Evolutionary conservation across 2,329 filamentous ascomycete genomes (phyloP).

Genomic region (Colletotrichum orbiculare): DNA sequence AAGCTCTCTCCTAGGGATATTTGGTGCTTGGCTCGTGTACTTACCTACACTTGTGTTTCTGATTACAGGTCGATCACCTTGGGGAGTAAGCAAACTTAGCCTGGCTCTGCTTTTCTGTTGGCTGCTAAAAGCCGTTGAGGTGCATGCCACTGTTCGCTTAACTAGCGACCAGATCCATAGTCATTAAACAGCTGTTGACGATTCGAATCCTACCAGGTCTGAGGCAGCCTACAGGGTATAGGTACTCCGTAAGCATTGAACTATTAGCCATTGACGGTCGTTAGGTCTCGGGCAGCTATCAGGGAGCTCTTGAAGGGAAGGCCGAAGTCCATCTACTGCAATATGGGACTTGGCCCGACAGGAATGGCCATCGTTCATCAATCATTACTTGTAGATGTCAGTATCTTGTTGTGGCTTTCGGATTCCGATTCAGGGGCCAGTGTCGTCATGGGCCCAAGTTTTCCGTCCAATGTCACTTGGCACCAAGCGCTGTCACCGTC

Average conservation of each 20-base stretch:
- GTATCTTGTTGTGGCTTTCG: neutral
- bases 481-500: conserved; percentile 13
- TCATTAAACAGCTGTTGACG: no score
- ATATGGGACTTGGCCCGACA: no score
- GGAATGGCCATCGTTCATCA: no score
- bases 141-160: neutral
- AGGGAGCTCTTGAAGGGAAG: no score
- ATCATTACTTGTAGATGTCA: no score
- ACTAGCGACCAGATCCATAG: no score
- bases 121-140: neutral
- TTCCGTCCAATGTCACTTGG: conserved; percentile 13
- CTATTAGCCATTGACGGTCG: no score
- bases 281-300: no score
- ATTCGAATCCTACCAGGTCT: no score
- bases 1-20: neutral
- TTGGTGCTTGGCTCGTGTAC: neutral
- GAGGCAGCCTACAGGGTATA: no score
- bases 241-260: no score
- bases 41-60: neutral
- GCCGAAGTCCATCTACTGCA: no score
- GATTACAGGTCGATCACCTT: conserved; percentile 16
- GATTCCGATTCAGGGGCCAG: conserved; percentile 10
- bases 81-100: neutral
- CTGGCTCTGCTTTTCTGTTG: neutral
- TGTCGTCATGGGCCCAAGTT: conserved; percentile 10